Conservation (phyloP, 306 rosid genomes). For the Alnus rubra region DNA sequence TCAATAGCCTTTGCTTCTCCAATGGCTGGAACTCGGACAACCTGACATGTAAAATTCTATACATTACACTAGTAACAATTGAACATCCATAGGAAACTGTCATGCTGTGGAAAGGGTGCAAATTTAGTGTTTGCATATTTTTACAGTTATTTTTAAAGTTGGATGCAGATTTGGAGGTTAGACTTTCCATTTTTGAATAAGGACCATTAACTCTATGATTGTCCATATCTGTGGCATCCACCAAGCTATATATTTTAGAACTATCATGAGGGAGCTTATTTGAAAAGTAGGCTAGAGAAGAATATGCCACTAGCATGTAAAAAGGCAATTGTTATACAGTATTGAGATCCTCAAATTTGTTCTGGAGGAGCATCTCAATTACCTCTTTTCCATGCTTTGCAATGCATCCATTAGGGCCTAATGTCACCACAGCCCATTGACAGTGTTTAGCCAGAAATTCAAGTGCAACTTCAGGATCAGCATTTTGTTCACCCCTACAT, state of each 20-base stretch:
- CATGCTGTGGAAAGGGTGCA: not conserved
- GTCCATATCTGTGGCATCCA: not conserved
- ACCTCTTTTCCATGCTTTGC: conserved; percentile 96
- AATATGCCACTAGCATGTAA: not conserved
- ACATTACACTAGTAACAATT: not conserved
- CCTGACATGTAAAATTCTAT: conserved; percentile 38
- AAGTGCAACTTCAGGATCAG: conserved; percentile 57
- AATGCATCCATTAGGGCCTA: conserved; percentile 81
- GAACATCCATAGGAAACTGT: not conserved
- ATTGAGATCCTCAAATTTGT: not conserved
- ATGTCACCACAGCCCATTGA: conserved; percentile 89
- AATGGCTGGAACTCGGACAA: conserved; percentile 69
- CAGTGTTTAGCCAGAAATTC: conserved; percentile 78
- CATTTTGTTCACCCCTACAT: conserved; percentile 56
- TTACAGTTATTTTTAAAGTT: not conserved
- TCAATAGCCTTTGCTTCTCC: conserved; percentile 75
- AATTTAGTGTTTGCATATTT: not conserved
- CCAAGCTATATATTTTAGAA: not conserved
- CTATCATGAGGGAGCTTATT: not conserved
- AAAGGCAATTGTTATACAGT: not conserved
- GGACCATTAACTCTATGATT: not conserved
- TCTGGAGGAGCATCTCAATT: conserved; percentile 11
- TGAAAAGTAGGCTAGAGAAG: not conserved
- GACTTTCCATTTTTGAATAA: not conserved
- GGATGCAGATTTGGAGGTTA: conserved; percentile 14